Percentiles rank a stretch among this genome's conserved stretches.
These are phyloP conservation scores for Penicillium maclennaniae DNA, from an alignment of 495 filamentous ascomycete genomes.

Conservation along the genomic window DNA sequence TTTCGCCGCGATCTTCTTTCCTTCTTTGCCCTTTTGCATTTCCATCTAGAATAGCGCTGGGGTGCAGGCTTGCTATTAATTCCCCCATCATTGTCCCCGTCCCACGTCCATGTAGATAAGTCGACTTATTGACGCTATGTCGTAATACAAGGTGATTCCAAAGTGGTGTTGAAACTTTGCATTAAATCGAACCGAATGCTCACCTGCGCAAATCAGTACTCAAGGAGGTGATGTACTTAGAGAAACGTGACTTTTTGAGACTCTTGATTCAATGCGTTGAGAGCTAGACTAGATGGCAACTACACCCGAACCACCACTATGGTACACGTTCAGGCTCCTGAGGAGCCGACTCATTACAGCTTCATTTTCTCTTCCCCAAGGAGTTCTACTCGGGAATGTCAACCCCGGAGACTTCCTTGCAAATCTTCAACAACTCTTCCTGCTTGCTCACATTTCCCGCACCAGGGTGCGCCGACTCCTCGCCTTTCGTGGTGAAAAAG, in stretches of 20 bases:
- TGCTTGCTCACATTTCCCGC: conserved; percentile 30
- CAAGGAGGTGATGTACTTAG: too few species aligned
- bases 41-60: conserved; percentile 19
- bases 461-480: conserved; percentile 22
- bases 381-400: conserved; percentile 8
- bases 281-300: too few species aligned
- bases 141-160: conserved; percentile 7
- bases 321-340: too few species aligned
- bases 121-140: conserved; percentile 2
- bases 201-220: too few species aligned
- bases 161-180: not conserved
- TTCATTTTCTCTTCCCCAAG: too few species aligned
- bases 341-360: too few species aligned
- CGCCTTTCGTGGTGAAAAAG: conserved; percentile 26
- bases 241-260: too few species aligned
- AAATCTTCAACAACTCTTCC: conserved; percentile 30
- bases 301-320: too few species aligned
- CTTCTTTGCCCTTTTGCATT: conserved; percentile 13
- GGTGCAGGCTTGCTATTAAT: conserved; percentile 3
- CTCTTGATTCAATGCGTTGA: too few species aligned
- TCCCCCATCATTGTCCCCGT: not conserved
- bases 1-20: not conserved
- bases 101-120: conserved; percentile 23
- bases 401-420: conserved; percentile 30
- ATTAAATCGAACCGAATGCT: too few species aligned